phyloP scores from a whole-genome alignment of 805 yeast genomes.

The Brettanomyces naardenensis region DNA sequence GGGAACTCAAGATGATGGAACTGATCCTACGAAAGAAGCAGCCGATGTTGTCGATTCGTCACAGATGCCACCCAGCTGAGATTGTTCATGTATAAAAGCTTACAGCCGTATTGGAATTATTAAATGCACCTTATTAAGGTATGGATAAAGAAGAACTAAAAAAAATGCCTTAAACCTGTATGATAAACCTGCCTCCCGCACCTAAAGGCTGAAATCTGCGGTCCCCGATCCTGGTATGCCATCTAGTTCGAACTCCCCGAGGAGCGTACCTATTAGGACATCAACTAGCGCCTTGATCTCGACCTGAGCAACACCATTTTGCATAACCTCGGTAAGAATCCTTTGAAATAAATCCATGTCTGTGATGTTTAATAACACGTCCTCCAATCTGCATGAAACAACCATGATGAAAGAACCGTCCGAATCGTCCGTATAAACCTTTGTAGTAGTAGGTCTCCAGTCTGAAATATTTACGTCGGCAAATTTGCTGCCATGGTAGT shows the following conservation, averaged over 20 bases:
- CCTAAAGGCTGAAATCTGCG: slow-evolving; percentile 17
- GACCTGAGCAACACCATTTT: slow-evolving; percentile 31
- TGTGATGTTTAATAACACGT: slow-evolving; percentile 34
- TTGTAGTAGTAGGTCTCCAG: slow-evolving; percentile 39
- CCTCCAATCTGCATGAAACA: slow-evolving; percentile 32
- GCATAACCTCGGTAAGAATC: slow-evolving; percentile 35
- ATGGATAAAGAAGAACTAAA: no score
- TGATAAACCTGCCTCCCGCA: no score
- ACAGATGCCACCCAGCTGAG: slow-evolving; percentile 90
- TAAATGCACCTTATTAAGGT: no score
- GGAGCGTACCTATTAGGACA: slow-evolving; percentile 19
- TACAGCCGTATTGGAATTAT: background rate
- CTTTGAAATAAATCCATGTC: slow-evolving; percentile 33
- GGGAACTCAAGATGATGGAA: slow-evolving; percentile 39
- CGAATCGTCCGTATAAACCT: slow-evolving; percentile 13
- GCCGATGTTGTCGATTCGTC: slow-evolving; percentile 76
- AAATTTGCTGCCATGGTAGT: slow-evolving; percentile 32
- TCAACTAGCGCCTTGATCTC: slow-evolving; percentile 32
- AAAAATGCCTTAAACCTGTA: no score
- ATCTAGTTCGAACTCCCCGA: slow-evolving; percentile 28
- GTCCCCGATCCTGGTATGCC: slow-evolving; percentile 20
- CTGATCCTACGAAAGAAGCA: slow-evolving; percentile 43
- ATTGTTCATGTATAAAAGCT: no score
- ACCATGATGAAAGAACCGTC: slow-evolving; percentile 21
- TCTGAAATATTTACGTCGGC: slow-evolving; percentile 34